Evolutionary conservation across 1,284 basidiomycete genomes (phyloP).

Genomic region (Pholiota adiposa): DNA sequence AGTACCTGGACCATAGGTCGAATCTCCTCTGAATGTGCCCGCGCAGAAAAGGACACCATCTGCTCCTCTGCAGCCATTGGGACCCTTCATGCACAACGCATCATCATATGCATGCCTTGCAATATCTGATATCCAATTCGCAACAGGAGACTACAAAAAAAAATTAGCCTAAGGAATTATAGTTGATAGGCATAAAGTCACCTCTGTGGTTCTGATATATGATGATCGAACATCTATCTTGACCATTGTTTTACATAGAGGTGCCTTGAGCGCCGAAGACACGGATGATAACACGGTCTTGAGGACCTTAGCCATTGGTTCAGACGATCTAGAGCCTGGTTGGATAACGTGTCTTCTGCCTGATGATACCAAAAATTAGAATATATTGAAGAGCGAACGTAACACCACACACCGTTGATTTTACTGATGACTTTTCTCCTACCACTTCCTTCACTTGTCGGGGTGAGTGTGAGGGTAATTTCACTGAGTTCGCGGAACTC

Average conservation of each 20-base stretch:
- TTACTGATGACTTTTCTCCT: slow-evolving; percentile 69
- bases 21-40: slow-evolving; percentile 89
- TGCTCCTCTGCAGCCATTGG: slow-evolving; percentile 51
- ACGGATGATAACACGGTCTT: slow-evolving; percentile 74
- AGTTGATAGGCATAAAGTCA: slow-evolving; percentile 28
- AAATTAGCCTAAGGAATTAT: not conserved
- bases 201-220: slow-evolving; percentile 74
- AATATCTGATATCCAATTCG: slow-evolving; percentile 92
- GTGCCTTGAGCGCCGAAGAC: slow-evolving; percentile 68
- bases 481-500: slow-evolving; percentile 91
- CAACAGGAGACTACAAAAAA: slow-evolving; percentile 68
- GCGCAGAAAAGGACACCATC: slow-evolving; percentile 85
- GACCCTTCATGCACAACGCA: slow-evolving; percentile 59
- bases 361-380: slow-evolving; percentile 33
- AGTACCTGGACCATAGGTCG: slow-evolving; percentile 81
- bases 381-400: not conserved
- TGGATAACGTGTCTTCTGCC: slow-evolving; percentile 67
- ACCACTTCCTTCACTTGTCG: slow-evolving; percentile 65
- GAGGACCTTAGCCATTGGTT: slow-evolving; percentile 63
- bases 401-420: slow-evolving; percentile 55
- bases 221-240: slow-evolving; percentile 80
- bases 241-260: slow-evolving; percentile 73
- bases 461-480: slow-evolving; percentile 65
- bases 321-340: slow-evolving; percentile 65
- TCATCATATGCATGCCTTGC: slow-evolving; percentile 88